Base-by-base conservation (phyloP, 2,329 filamentous ascomycete species). In the Chlorencoelia australis region DNA sequence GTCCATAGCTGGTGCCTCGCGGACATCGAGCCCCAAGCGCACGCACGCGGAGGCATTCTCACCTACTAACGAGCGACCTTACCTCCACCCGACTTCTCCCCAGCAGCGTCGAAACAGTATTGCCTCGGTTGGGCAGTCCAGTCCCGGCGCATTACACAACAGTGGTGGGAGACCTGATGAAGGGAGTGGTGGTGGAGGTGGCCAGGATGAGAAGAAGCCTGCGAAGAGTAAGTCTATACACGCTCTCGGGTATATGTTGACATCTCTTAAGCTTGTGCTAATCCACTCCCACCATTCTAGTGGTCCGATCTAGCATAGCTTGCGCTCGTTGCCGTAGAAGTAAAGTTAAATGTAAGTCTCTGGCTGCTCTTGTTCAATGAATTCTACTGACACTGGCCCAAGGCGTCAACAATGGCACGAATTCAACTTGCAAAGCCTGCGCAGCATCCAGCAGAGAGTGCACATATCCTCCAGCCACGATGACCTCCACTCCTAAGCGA, bases 241-340 rank as follows among this genome's bases (percentile, higher is more conserved):
- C 26, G 19, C 25, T 13, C 16, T 14, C n/a, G n/a, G n/a, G n/a
- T n/a, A 15, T 20, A 13, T 39, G 30, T 31, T 39, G 10, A 39
- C 17, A 10, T 16, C 1, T 15, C n/a, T 9, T 14, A 31, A 48
- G 55, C n/a, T n/a, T n/a, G n/a, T n/a, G n/a, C n/a, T n/a, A n/a
- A n/a, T n/a, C n/a, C n/a, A n/a, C n/a, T n/a, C n/a, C n/a, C n/a
- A n/a, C n/a, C n/a, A n/a, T n/a, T 30, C 61, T 61, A 52, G 66
- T 67, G 21, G 81, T 86, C 73, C 73, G 84, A 48, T 86, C 82
- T 30, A 84, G 79, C 53, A 85, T 89, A 54, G 83, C 84, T 31
- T 91, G 84, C 59, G 67, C 74, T 43, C 70, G 75, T 45, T 89
- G 84, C 56, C 72, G 84, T 40, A 75, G 75, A 51, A 86, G 82